Conservation (phyloP, 2,329 filamentous ascomycete genomes). For the Fusarium liriodendri region DNA sequence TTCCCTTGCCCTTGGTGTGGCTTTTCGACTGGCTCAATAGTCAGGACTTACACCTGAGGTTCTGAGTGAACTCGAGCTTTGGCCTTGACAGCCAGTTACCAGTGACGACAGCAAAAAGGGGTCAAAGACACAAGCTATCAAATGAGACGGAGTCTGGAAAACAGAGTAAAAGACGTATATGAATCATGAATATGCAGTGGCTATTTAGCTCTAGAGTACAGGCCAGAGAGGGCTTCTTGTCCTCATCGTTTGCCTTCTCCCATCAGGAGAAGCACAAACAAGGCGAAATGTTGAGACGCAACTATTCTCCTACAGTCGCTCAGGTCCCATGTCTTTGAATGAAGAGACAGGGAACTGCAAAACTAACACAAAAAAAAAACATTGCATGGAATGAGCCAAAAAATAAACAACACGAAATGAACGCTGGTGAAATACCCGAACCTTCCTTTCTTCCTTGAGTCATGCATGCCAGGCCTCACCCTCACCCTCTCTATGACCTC, state of each 20-base stretch:
- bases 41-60: not conserved
- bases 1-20: not conserved
- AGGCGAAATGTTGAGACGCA: conserved; percentile 6
- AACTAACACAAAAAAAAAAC: not conserved
- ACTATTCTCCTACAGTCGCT: conserved; percentile 14
- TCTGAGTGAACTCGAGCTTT: not conserved
- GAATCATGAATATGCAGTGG: conserved; percentile 27
- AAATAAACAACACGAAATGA: conserved; percentile 23
- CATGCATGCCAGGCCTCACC: not conserved
- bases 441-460: conserved; percentile 2
- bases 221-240: conserved; percentile 21
- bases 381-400: conserved; percentile 4
- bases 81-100: not conserved
- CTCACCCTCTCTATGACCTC: not conserved
- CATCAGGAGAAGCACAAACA: conserved; percentile 8
- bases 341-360: not conserved
- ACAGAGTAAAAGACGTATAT: conserved; percentile 6
- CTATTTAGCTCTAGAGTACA: conserved; percentile 44
- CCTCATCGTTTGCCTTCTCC: conserved; percentile 17
- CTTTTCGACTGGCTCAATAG: not conserved
- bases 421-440: conserved; percentile 37
- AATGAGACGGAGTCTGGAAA: not conserved
- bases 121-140: not conserved
- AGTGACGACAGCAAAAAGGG: not conserved
- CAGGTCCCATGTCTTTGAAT: conserved; percentile 23